Base-by-base conservation (phyloP, 2,329 filamentous ascomycete genomes). In the Neofusicoccum sp. region DNA sequence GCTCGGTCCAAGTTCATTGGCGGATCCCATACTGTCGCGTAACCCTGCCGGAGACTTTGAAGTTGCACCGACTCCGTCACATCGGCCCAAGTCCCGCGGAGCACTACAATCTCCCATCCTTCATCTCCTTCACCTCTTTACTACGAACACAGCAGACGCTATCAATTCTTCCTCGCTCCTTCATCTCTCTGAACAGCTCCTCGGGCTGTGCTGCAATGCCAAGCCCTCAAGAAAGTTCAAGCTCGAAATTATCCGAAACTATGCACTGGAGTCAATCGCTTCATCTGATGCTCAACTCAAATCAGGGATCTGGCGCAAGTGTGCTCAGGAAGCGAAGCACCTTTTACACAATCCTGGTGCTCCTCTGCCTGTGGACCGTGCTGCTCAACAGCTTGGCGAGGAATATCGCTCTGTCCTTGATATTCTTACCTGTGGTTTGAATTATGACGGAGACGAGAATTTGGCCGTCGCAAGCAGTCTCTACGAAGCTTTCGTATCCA, bases 331-430 rank as follows among this genome's bases (percentile, higher is more conserved):
- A 7, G 12, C 47, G 8, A 26, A 44, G n/a, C 8, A 20, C 3
- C 43, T 26, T 43, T 6, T 56, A 30, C 38, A 16, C 16, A 45
- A 28, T 6, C 41, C 47, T 16, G 14, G 26, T 5, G 14, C 45
- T 48, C 36, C 47, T 20, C 36, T 36, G 8, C 24, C 58, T 8
- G 16, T 38, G 3, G 47, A 41, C 12, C 45, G 47, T 2, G 38
- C 47, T 9, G 31, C 58, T 20, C 36, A 45, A 30, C 36, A 84
- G 36, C 71, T 87, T 58, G 85, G 88, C 12, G 84, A 86, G 9
- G 87, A 91, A 60, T 92, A 90, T 65, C 86, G 89, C 7, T 85
- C 89, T 56, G 77, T 89, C 26, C 80, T 87, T 14, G 86, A 83
- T 16, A 82, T 96, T 34, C 79, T 96, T 3, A 49, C 24, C 7